Conservation (phyloP, 805 yeast species). For the Starmerella potacharoeniae region DNA sequence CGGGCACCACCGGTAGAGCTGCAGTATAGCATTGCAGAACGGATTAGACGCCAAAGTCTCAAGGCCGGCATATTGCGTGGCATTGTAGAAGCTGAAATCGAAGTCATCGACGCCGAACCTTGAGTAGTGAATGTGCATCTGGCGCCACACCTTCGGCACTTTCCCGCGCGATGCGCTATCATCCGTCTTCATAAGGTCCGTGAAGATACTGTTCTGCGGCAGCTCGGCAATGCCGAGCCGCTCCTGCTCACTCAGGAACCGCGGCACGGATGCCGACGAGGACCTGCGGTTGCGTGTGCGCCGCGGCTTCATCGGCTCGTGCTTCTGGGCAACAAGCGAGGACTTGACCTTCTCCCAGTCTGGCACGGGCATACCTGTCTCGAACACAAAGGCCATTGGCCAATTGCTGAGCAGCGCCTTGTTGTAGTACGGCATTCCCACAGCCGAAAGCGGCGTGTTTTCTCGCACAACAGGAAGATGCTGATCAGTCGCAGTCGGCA, state of each 20-base stretch:
- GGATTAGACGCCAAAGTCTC: slow-evolving; percentile 78
- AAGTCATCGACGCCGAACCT: slow-evolving; percentile 89
- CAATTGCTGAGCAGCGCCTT: slow-evolving; percentile 69
- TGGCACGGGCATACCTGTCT: slow-evolving; percentile 49
- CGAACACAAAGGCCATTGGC: slow-evolving; percentile 46
- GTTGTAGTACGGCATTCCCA: slow-evolving; percentile 82
- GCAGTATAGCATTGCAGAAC: slow-evolving; percentile 65
- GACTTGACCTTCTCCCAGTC: slow-evolving; percentile 11
- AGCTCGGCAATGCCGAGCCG: slow-evolving; percentile 25
- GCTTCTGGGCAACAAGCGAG: slow-evolving; percentile 8
- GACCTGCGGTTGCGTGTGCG: slow-evolving; percentile 18
- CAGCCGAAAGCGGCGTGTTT: slow-evolving; percentile 45
- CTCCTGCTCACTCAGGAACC: slow-evolving; percentile 48
- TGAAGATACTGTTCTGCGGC: slow-evolving; percentile 14
- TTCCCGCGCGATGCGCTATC: slow-evolving; percentile 25
- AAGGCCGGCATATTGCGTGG: slow-evolving; percentile 65
- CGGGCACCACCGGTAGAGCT: slow-evolving; percentile 68
- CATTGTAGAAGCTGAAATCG: slow-evolving; percentile 76
- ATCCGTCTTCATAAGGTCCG: slow-evolving; percentile 10
- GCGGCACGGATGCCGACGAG: slow-evolving; percentile 28
- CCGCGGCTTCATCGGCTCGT: slow-evolving; percentile 1
- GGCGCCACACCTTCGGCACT: slow-evolving; percentile 65
- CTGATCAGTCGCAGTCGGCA: slow-evolving; percentile 24
- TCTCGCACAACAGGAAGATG: slow-evolving; percentile 17
- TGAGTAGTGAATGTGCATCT: slow-evolving; percentile 68